A percentile compares a stretch with the other conserved stretches of the same genome.
These are phyloP conservation scores for Evernia prunastri DNA, from an alignment of 495 filamentous ascomycete genomes.

Conservation along the genomic window DNA sequence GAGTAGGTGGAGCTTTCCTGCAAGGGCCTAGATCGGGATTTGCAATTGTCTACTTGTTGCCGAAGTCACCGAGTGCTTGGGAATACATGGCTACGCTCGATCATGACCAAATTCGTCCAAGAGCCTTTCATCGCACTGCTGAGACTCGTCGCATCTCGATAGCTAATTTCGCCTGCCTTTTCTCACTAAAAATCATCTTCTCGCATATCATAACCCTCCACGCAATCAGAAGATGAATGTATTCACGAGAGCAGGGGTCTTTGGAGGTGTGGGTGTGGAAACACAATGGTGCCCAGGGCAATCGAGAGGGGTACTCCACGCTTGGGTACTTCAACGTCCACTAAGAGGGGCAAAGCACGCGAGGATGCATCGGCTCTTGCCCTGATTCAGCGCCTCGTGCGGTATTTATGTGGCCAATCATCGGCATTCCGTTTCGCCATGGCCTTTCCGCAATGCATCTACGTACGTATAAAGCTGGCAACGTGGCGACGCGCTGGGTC, in stretches of 20 bases:
- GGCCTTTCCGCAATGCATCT: no score
- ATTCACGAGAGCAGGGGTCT: neutral
- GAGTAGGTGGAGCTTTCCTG: neutral
- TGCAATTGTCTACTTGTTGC: neutral
- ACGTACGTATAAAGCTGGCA: neutral
- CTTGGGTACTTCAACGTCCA: neutral
- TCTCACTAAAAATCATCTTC: neutral
- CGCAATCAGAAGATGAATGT: neutral
- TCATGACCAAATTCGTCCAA: neutral
- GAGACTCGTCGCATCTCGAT: neutral
- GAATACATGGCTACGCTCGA: neutral
- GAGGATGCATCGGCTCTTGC: conserved; percentile 1
- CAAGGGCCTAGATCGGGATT: conserved; percentile 1
- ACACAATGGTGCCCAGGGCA: no score
- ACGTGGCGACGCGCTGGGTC: neutral
- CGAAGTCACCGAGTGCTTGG: neutral
- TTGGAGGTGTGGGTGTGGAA: neutral
- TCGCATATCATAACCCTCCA: neutral
- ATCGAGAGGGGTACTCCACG: neutral
- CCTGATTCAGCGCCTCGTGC: neutral
- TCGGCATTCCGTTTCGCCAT: neutral
- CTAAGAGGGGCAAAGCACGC: conserved; percentile 3
- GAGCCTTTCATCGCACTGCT: neutral
- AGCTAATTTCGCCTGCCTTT: neutral
- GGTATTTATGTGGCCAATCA: conserved; percentile 8